Conservation (phyloP, 2,329 filamentous ascomycete species). For the Trichoderma atroviride region DNA sequence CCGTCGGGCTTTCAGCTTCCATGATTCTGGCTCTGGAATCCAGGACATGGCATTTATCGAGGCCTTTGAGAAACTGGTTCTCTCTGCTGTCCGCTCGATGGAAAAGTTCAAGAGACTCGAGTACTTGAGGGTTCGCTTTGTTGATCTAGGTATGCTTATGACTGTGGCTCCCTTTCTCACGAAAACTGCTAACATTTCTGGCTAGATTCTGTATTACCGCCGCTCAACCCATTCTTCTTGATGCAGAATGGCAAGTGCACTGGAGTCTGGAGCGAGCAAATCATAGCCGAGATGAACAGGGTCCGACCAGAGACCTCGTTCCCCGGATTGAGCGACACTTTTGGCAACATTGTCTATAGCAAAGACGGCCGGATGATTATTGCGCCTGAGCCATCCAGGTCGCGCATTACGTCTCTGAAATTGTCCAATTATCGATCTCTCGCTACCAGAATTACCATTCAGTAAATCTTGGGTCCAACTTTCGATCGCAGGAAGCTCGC, state of each 20-base stretch:
- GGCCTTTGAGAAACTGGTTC: conserved; percentile 69
- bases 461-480: conserved; percentile 31
- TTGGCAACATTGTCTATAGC: conserved; percentile 61
- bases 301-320: conserved; percentile 63
- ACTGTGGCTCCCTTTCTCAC: neutral
- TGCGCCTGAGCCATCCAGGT: conserved; percentile 57
- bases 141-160: conserved; percentile 63
- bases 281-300: conserved; percentile 61
- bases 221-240: conserved; percentile 73
- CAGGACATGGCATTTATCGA: conserved; percentile 72
- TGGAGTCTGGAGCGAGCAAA: conserved; percentile 72
- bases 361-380: conserved; percentile 63
- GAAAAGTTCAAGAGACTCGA: conserved; percentile 61
- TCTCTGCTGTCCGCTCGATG: conserved; percentile 64
- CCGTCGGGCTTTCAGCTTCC: conserved; percentile 55
- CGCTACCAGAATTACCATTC: conserved; percentile 43
- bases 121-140: conserved; percentile 71
- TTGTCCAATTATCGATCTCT: conserved; percentile 60
- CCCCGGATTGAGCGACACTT: conserved; percentile 64
- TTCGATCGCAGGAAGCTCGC: neutral
- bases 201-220: conserved; percentile 68
- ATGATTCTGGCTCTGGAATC: conserved; percentile 69
- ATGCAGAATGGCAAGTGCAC: conserved; percentile 62
- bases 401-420: conserved; percentile 58
- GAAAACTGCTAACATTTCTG: neutral